These are phyloP conservation scores for Angomonas deanei DNA, from an alignment of 208 protist species.

Conservation along the genomic window DNA sequence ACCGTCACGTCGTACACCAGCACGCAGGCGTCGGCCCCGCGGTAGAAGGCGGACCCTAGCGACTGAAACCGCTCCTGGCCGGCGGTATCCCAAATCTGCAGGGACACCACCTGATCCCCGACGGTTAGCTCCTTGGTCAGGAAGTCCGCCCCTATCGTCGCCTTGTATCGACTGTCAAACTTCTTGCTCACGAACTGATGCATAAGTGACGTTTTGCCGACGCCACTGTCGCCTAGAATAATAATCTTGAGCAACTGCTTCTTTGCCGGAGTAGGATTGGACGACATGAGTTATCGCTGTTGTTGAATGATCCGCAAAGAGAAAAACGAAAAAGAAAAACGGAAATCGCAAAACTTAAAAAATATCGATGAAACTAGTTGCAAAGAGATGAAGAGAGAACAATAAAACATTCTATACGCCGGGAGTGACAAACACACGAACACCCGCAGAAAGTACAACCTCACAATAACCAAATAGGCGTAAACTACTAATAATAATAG, in stretches of 20 bases:
- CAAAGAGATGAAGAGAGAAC: not conserved
- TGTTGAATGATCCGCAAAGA: no score
- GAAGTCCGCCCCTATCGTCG: slow-evolving; percentile 99
- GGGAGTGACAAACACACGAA: not conserved
- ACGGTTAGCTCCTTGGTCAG: slow-evolving; percentile 97
- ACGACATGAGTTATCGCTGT: not conserved
- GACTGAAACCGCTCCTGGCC: slow-evolving; percentile 99
- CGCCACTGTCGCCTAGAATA: slow-evolving; percentile 91
- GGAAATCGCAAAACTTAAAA: not conserved
- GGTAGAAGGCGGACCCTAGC: slow-evolving; percentile 98
- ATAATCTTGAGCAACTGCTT: slow-evolving; percentile 93
- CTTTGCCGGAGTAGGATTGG: slow-evolving; percentile 14
- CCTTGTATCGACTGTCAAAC: slow-evolving; percentile 97
- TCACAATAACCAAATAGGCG: no score
- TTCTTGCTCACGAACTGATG: slow-evolving; percentile 88
- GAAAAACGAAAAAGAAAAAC: not conserved
- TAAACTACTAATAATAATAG: no score
- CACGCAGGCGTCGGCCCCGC: slow-evolving; percentile 97
- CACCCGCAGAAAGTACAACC: no score
- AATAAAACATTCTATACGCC: not conserved
- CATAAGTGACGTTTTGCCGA: slow-evolving; percentile 91
- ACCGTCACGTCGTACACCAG: slow-evolving; percentile 89
- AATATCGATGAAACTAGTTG: no score
- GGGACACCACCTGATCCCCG: slow-evolving; percentile 94
- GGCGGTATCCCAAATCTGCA: slow-evolving; percentile 95